These are phyloP conservation scores for Coemansia sp. DNA, from an alignment of 192 early-diverging fungal genomes.

Conservation along the genomic window DNA sequence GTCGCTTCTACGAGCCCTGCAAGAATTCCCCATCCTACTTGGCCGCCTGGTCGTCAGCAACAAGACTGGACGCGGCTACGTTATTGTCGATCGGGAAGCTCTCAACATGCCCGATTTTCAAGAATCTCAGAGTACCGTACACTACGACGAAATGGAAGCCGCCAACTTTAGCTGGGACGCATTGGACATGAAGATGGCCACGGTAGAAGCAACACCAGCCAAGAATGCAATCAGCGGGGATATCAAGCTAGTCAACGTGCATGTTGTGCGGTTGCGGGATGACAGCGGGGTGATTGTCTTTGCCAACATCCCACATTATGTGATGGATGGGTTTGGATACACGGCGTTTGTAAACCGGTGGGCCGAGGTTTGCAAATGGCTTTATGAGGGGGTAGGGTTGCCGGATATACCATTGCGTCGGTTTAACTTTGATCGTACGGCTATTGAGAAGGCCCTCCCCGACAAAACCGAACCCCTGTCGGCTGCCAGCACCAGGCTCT, in stretches of 20 bases:
- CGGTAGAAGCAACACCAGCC: neutral
- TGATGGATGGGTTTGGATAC: conserved; percentile 34
- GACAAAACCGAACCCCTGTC: conserved; percentile 9
- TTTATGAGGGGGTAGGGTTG: neutral
- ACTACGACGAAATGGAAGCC: conserved; percentile 8
- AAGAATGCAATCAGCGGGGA: conserved; percentile 2
- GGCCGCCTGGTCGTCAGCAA: conserved; percentile 10
- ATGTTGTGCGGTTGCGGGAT: conserved; percentile 23
- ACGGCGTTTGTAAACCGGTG: conserved; percentile 32
- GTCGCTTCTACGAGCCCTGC: conserved; percentile 25
- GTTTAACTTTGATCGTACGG: conserved; percentile 28
- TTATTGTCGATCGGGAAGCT: conserved; percentile 21
- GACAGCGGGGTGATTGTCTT: conserved; percentile 38
- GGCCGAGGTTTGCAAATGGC: conserved; percentile 24
- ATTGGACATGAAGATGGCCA: conserved; percentile 13
- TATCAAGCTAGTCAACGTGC: conserved; percentile 25
- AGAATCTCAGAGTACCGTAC: conserved; percentile 21
- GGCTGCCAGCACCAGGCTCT: conserved; percentile 1
- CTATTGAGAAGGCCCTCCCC: conserved; percentile 15
- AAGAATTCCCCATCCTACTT: conserved; percentile 30
- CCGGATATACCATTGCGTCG: neutral
- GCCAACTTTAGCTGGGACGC: conserved; percentile 20
- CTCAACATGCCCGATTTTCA: conserved; percentile 46
- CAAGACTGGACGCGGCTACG: conserved; percentile 3
- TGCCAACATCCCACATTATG: conserved; percentile 37